Conservation (phyloP, 495 filamentous ascomycete genomes). For the Aspergillus steynii region DNA sequence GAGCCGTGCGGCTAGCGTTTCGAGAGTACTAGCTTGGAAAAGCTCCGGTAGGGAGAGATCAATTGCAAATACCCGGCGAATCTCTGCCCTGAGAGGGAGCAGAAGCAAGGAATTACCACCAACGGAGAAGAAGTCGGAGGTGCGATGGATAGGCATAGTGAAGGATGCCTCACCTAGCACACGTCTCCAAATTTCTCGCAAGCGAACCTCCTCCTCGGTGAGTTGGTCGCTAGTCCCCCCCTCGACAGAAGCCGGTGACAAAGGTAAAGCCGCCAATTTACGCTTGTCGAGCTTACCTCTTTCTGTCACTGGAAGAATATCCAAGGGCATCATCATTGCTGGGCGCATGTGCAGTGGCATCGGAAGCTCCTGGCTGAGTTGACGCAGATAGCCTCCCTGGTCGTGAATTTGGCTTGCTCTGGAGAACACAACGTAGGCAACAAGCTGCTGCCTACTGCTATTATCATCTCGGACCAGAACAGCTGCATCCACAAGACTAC, state of each 20-base stretch:
- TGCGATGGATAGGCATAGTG: neutral
- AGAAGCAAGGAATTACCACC: slow-evolving; percentile 34
- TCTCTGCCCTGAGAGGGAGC: slow-evolving; percentile 18
- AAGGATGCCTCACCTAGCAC: neutral
- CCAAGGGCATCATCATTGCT: slow-evolving; percentile 19
- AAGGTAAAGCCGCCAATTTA: neutral
- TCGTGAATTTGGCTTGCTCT: neutral
- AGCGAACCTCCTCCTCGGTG: neutral
- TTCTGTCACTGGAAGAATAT: slow-evolving; percentile 26
- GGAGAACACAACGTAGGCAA: slow-evolving; percentile 30
- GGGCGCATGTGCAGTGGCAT: slow-evolving; percentile 38
- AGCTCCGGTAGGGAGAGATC: slow-evolving; percentile 2
- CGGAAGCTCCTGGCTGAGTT: slow-evolving; percentile 10
- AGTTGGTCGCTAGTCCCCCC: neutral
- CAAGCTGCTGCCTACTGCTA: slow-evolving; percentile 16
- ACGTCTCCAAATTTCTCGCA: neutral
- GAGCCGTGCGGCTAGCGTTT: slow-evolving; percentile 18
- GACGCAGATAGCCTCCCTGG: neutral
- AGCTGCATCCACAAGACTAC: slow-evolving; percentile 24
- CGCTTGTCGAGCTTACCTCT: slow-evolving; percentile 29
- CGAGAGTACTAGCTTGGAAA: slow-evolving; percentile 10
- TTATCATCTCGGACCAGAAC: slow-evolving; percentile 26
- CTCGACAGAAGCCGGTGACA: neutral
- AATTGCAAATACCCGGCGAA: slow-evolving; percentile 16
- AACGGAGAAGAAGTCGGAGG: slow-evolving; percentile 27